A percentile compares a stretch with the other conserved stretches of the same genome.
phyloP scores from a whole-genome alignment of 148 eudicot genomes.

The Selenicereus undatus region DNA sequence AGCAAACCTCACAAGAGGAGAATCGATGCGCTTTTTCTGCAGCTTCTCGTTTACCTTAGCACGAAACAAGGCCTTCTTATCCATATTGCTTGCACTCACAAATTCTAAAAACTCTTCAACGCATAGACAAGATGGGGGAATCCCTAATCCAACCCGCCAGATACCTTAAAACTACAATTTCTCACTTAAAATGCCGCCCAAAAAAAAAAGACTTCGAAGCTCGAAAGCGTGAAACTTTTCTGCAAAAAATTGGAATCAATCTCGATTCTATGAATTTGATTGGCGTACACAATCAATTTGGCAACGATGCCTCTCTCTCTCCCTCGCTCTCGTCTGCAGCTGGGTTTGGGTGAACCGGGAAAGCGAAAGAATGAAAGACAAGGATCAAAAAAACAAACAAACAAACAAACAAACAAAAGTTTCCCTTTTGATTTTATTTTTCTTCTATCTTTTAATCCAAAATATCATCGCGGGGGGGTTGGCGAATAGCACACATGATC shows the following conservation, averaged over 20 bases:
- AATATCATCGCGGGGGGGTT: no score
- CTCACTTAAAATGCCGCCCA: background rate
- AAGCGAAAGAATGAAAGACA: no score
- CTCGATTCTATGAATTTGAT: background rate
- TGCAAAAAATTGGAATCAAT: constrained; percentile 3
- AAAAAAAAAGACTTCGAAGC: background rate
- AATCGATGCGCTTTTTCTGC: constrained; percentile 69
- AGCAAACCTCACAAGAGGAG: constrained; percentile 78
- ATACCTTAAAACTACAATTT: background rate
- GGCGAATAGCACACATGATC: no score
- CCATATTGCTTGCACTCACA: constrained; percentile 34
- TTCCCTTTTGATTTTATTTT: no score
- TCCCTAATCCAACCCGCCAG: background rate
- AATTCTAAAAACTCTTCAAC: background rate
- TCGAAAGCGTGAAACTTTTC: background rate
- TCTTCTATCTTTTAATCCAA: no score
- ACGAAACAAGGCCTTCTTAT: constrained; percentile 71
- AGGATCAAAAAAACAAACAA: no score
- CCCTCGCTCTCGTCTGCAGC: no score
- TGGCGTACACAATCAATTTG: background rate
- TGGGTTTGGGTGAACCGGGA: no score
- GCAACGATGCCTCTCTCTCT: no score
- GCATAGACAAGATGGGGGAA: background rate
- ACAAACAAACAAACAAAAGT: no score
- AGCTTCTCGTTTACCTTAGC: constrained; percentile 64